Conservation (phyloP, 108 stramenopile species). For the Skeletonema grethae region DNA sequence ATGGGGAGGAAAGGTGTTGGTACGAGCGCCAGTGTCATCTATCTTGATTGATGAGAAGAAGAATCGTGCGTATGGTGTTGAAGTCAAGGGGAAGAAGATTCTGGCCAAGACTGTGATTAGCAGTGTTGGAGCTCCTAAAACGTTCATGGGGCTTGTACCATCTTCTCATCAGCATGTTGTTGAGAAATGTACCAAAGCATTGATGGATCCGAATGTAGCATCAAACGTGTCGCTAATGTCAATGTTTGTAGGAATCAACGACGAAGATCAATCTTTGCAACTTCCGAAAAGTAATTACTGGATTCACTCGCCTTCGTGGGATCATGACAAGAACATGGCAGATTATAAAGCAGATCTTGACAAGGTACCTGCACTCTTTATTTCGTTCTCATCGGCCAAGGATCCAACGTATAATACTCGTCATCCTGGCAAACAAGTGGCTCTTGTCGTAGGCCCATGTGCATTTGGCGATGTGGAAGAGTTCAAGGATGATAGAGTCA, state of each 20-base stretch:
- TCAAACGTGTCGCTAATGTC: constrained; percentile 37
- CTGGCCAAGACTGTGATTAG: constrained; percentile 30
- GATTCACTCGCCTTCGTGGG: constrained; percentile 32
- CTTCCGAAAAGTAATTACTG: constrained; percentile 37
- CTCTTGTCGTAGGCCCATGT: constrained; percentile 48
- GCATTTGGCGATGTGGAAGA: constrained; percentile 27
- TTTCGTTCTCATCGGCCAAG: constrained; percentile 51
- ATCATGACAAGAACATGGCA: constrained; percentile 34
- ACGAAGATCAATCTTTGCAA: constrained; percentile 20
- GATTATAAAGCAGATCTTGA: constrained; percentile 27
- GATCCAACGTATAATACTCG: constrained; percentile 41
- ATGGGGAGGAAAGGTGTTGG: constrained; percentile 33
- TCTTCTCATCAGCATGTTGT: constrained; percentile 1
- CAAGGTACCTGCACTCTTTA: constrained; percentile 39
- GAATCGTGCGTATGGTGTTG: constrained; percentile 31
- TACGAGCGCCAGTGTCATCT: constrained; percentile 29
- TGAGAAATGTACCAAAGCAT: constrained; percentile 4
- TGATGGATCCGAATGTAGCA: constrained; percentile 31
- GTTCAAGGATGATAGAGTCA: constrained; percentile 37
- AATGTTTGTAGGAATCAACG: constrained; percentile 45
- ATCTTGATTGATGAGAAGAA: constrained; percentile 41
- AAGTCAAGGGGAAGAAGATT: constrained; percentile 37
- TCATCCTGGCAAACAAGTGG: constrained; percentile 43
- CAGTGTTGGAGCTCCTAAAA: constrained; percentile 35
- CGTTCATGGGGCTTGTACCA: constrained; percentile 30